A percentile compares a stretch with the other conserved stretches of the same genome.
phyloP scores from a whole-genome alignment of 306 rosid species.

The Oxytropis ochrocephala region DNA sequence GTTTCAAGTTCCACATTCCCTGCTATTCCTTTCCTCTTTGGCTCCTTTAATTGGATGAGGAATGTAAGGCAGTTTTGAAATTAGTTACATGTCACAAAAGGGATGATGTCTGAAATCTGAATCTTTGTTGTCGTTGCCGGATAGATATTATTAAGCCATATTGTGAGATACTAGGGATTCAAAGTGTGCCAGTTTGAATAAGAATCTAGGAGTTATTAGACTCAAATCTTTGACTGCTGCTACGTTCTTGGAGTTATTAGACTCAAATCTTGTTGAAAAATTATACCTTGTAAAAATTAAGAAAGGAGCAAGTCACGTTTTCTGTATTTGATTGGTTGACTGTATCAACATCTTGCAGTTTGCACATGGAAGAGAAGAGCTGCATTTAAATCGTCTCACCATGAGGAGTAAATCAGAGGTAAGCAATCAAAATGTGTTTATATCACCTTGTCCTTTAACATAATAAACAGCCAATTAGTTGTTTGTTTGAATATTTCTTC shows the following conservation, averaged over 20 bases:
- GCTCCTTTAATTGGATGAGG: constrained; percentile 8
- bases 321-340: constrained; percentile 16
- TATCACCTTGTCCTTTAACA: background rate
- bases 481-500: constrained; percentile 8
- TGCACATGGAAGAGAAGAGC: constrained; percentile 50
- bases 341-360: constrained; percentile 37
- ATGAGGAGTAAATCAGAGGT: constrained; percentile 46
- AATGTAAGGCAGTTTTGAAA: background rate
- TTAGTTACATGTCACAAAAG: background rate
- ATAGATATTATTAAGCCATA: background rate
- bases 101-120: background rate
- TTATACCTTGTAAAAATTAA: background rate
- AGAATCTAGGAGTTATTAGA: background rate
- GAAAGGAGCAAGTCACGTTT: background rate
- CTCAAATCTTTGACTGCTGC: background rate
- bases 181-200: constrained; percentile 2
- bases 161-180: background rate
- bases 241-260: background rate
- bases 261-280: constrained; percentile 1
- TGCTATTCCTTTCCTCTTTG: constrained; percentile 5
- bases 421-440: constrained; percentile 11
- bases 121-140: constrained; percentile 8
- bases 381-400: constrained; percentile 31
- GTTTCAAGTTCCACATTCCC: background rate
- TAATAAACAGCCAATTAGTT: background rate